phyloP scores from a whole-genome alignment of 1,284 basidiomycete genomes.

The Cryptococcus sp. region DNA sequence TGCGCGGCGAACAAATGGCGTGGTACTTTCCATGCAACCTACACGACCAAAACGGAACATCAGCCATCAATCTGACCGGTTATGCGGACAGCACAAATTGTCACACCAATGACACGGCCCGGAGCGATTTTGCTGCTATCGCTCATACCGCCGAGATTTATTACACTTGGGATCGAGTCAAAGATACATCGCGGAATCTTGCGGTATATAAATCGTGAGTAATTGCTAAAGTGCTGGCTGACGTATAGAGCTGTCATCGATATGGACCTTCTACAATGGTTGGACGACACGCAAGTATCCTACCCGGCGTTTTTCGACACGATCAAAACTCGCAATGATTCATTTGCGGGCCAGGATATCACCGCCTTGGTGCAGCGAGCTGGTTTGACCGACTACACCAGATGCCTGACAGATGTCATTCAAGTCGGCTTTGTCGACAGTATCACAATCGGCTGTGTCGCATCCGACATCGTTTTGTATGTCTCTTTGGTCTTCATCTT shows the following conservation, averaged over 20 bases:
- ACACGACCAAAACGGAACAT: slow-evolving; percentile 70
- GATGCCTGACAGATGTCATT: slow-evolving; percentile 82
- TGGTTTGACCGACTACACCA: slow-evolving; percentile 62
- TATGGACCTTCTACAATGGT: slow-evolving; percentile 78
- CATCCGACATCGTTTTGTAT: slow-evolving; percentile 91
- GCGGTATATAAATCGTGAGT: slow-evolving; percentile 87
- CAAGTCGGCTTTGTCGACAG: slow-evolving; percentile 93
- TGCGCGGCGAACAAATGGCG: slow-evolving; percentile 54
- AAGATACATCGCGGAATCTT: slow-evolving; percentile 69
- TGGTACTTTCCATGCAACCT: slow-evolving; percentile 98
- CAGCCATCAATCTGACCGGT: slow-evolving; percentile 65
- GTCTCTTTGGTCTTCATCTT: slow-evolving; percentile 96
- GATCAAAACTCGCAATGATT: slow-evolving; percentile 68
- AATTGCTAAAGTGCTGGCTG: slow-evolving; percentile 5
- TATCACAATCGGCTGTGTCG: slow-evolving; percentile 91
- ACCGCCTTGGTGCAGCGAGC: slow-evolving; percentile 76
- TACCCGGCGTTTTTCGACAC: slow-evolving; percentile 81
- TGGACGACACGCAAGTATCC: slow-evolving; percentile 72
- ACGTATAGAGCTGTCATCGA: slow-evolving; percentile 76
- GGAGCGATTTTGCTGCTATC: slow-evolving; percentile 55
- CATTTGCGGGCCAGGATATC: slow-evolving; percentile 80
- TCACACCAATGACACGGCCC: slow-evolving; percentile 65
- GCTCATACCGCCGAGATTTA: slow-evolving; percentile 79
- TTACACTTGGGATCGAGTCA: slow-evolving; percentile 86
- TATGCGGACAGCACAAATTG: slow-evolving; percentile 70